phyloP scores from a whole-genome alignment of 129 eudicot species.

The Ambrosia artemisiifolia region DNA sequence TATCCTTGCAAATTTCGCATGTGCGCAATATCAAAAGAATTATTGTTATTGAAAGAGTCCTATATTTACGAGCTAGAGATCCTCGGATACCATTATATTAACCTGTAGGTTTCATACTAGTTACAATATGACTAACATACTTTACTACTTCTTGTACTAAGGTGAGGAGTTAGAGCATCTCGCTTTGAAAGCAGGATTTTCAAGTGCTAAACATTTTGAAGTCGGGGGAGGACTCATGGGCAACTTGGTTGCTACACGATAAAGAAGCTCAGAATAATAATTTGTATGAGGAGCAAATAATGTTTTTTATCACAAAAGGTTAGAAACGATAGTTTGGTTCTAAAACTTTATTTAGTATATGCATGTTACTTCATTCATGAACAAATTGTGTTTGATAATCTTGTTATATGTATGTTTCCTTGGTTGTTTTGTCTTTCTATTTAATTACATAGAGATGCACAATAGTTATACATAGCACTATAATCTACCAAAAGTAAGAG shows the following conservation, averaged over 20 bases:
- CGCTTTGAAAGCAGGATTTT: slow-evolving; percentile 71
- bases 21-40: neutral
- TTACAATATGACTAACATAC: neutral
- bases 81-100: neutral
- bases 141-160: slow-evolving; percentile 11
- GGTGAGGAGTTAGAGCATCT: slow-evolving; percentile 82
- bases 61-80: neutral
- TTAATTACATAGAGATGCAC: no score
- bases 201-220: slow-evolving; percentile 68
- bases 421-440: neutral
- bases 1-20: neutral
- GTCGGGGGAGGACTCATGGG: slow-evolving; percentile 91
- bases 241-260: slow-evolving; percentile 73
- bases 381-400: slow-evolving; percentile 8
- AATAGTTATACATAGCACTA: slow-evolving; percentile 1
- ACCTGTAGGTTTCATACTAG: neutral
- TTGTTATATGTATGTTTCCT: slow-evolving; percentile 5
- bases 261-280: neutral
- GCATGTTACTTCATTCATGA: slow-evolving; percentile 16
- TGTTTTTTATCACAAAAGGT: neutral
- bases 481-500: neutral
- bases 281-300: neutral
- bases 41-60: neutral
- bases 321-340: neutral
- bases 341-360: slow-evolving; percentile 2